phyloP scores from a whole-genome alignment of 1,139 yeast species.

The Debaryomyces singareniensis region DNA sequence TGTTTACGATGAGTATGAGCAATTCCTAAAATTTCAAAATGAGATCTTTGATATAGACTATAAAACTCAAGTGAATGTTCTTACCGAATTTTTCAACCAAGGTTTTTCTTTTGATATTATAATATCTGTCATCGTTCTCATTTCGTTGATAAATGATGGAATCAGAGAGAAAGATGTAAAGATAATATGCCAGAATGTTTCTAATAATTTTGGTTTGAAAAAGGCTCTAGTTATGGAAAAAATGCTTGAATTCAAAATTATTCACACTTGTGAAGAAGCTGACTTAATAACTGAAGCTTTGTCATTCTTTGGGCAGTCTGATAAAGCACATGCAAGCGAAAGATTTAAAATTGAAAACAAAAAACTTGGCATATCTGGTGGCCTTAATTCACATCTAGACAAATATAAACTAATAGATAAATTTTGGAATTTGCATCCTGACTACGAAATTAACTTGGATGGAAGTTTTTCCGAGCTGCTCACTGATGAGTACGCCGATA shows the following conservation, averaged over 20 bases:
- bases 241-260: conserved; percentile 18
- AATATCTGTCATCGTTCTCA: conserved; percentile 45
- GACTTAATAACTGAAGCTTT: conserved; percentile 29
- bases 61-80: conserved; percentile 40
- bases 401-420: conserved; percentile 35
- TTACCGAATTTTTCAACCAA: conserved; percentile 45
- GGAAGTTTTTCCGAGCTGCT: conserved; percentile 5
- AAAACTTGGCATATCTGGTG: conserved; percentile 28
- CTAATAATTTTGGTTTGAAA: conserved; percentile 56
- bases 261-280: conserved; percentile 18
- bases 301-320: conserved; percentile 12
- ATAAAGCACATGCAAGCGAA: no score
- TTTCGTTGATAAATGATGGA: conserved; percentile 60
- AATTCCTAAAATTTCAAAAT: conserved; percentile 65
- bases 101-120: conserved; percentile 29
- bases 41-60: conserved; percentile 58
- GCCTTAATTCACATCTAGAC: conserved; percentile 23
- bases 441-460: conserved; percentile 2
- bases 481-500: conserved; percentile 29
- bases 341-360: conserved; percentile 1
- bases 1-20: conserved; percentile 37
- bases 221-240: conserved; percentile 27
- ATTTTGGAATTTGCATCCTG: conserved; percentile 43
- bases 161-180: conserved; percentile 54
- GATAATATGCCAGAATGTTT: conserved; percentile 39